Base-by-base conservation (phyloP, 805 yeast genomes). In the Nakazawaea wyomingensis region DNA sequence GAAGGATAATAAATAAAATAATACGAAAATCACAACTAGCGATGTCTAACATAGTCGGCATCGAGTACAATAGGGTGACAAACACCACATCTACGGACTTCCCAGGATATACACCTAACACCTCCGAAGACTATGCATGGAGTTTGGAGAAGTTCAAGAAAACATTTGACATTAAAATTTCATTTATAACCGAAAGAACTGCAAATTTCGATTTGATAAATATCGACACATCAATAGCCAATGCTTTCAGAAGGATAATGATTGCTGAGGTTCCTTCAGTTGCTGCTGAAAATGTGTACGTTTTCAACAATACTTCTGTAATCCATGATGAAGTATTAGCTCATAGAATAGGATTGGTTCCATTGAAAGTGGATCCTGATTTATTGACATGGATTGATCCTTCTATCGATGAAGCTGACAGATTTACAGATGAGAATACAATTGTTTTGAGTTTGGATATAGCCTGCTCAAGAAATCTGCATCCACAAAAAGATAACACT, bases 281-380 rank as follows among this genome's bases (percentile, higher is more conserved):
- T 37, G 98, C 99, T 13, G 85, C 96, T 18, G 99, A 93, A 64
- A 79, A 86, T 49, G 88, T 93, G 14, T 89, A 82, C 60, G 76
- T 93, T 47, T 85, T 85, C 69, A 91, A 88, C 72, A 93, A 93
- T 65, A 93, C 99, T 1, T 87, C 96, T 1, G 96, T 93, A 38
- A 87, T 93, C 50, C 97, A 90, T 63, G 99, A 93, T 62, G 99
- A 93, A 68, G 96, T 93, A 16, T 74, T 93, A 51, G 91, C 99
- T 4, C 96, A 88, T 60, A 80, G 99, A 69, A 81, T 93, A 49
- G 99, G 99, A 38, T 72, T 93, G 50, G 74, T 91, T 39, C 99
- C 99, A 27, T 71, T 93, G 53, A 84, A 82, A 52, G 85, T 88
- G 36, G 95, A 88, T 61, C 98, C 99, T 11, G 99, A 93, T 65